These are phyloP conservation scores for Quercus tomentella DNA, from an alignment of 331 rosid species.

Conservation along the genomic window DNA sequence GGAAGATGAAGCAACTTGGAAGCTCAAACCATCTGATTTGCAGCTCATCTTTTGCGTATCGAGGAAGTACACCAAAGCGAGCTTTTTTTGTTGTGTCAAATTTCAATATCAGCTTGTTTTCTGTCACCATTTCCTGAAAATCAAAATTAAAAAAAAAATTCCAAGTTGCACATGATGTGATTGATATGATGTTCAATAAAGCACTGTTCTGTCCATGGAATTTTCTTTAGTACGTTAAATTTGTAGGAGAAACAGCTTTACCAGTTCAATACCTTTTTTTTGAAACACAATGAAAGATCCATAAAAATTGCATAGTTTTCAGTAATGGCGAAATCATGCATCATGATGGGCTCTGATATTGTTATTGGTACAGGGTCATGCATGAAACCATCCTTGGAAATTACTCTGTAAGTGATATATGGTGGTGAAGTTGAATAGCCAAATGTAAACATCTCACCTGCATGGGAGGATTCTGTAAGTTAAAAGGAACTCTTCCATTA, in stretches of 20 bases:
- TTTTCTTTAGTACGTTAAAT: background rate
- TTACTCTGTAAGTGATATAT: slow-evolving; percentile 85
- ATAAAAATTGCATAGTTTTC: slow-evolving; percentile 81
- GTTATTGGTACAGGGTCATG: slow-evolving; percentile 94
- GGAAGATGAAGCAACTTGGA: slow-evolving; percentile 97
- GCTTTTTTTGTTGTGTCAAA: slow-evolving; percentile 83
- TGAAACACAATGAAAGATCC: slow-evolving; percentile 88
- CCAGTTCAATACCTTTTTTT: slow-evolving; percentile 66
- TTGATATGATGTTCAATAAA: background rate
- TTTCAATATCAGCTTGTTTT: slow-evolving; percentile 64
- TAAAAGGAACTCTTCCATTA: slow-evolving; percentile 6
- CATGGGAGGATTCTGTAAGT: slow-evolving; percentile 28
- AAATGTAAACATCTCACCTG: slow-evolving; percentile 98
- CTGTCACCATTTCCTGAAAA: slow-evolving; percentile 97
- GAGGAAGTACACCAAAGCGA: slow-evolving; percentile 92
- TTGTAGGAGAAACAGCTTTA: slow-evolving; percentile 2
- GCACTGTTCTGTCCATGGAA: background rate
- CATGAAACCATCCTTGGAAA: slow-evolving; percentile 90
- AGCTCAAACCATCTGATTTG: slow-evolving; percentile 90
- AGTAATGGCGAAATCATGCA: slow-evolving; percentile 95
- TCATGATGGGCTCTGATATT: slow-evolving; percentile 81
- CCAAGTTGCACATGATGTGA: slow-evolving; percentile 6
- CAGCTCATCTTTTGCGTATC: slow-evolving; percentile 82
- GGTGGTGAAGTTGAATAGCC: slow-evolving; percentile 86
- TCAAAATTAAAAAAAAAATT: background rate